Base-by-base conservation (phyloP, 306 rosid genomes). In the Quercus robur region DNA sequence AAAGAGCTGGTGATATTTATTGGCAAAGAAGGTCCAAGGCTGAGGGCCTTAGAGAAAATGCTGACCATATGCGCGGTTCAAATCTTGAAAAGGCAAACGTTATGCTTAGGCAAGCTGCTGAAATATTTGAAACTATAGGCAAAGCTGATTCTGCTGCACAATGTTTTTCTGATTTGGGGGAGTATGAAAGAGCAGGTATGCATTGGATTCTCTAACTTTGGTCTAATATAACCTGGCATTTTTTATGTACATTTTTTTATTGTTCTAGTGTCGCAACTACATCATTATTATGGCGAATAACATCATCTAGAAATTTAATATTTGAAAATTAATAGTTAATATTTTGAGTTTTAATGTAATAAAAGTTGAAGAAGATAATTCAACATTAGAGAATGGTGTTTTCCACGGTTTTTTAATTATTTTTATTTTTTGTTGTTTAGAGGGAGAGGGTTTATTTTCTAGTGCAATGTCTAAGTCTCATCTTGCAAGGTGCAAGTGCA, bases 11-110 rank as follows among this genome's bases (percentile, higher is more conserved):
- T 61, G 98, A 93, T 77, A 58, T 77, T 18, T 86, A 89, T 35
- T 93, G 98, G 97, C 97, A 93, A 81, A 84, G 80, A 68, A 89
- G 78, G 88, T 89, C 94, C 5, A 91, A 80, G 79, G 98, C 94
- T 56, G 59, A 90, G 4, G 97, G 91, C 38, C 97, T 89, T 35
- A 84, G 87, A 82, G 90, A 90, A 21, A 78, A 11, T 17, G 94
- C 97, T 30, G 84, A 83, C 21, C 76, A 75, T 11, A 83, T 91
- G 82, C 84, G 61, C 6, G 78, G 56, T 74, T 76, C 82, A 44
- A 83, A 87, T 68, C 85, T 79, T 2, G 83, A 80, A 25, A 87
- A 80, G 76, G 87, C 97, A 51, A 87, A 86, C 38, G 87, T 88
- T 21, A 74, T 70, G 12, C 91, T 93, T 35, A 84, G 93, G 74